Base-by-base conservation (phyloP, 2,329 filamentous ascomycete species). In the Beauveria pseudobassiana region DNA sequence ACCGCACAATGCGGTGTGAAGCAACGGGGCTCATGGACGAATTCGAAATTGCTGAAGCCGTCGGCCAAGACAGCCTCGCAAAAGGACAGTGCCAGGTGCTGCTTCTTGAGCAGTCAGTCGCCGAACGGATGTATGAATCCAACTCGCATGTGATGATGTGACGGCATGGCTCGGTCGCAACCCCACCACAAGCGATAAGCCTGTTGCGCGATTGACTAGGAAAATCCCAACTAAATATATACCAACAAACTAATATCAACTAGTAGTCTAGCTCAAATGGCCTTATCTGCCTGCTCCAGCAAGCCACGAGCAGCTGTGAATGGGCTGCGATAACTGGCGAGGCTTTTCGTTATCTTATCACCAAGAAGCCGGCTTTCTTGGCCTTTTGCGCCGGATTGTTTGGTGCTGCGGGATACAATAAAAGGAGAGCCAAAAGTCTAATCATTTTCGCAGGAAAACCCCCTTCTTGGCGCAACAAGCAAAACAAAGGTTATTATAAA, bases 291-390 rank as follows among this genome's bases (percentile, higher is more conserved):
- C n/a, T 3, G 10, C 7, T 5, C 26, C 22, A 30, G 8, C 58
- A 48, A 42, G 56, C 56, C 56, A 51, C 56, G 5, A 6, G 28
- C 24, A 16, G 46, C 49, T 48, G 20, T 60, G 50, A 60, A 53
- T 60, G 58, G 58, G 50, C 50, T 40, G 49, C 26, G 58, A 60
- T 54, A 60, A 54, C 20, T 14, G 12, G 24, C 28, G 46, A 45
- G 51, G 52, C 45, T 56, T 48, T 43, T 28, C n/a, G n/a, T 40
- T 57, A 62, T 62, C 60, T 62, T 62, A 62, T 62, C 60, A 24
- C 30, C n/a, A 34, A 22, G 16, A 34, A 30, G 30, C 50, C 24
- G 26, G 9, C 20, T 20, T 12, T 42, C 55, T 42, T 58, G 55
- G 55, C 55, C 55, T 42, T 38, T 45, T 20, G 34, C 34, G 34